Conservation (phyloP, 140 eudicot species). For the Oenanthe javanica region DNA sequence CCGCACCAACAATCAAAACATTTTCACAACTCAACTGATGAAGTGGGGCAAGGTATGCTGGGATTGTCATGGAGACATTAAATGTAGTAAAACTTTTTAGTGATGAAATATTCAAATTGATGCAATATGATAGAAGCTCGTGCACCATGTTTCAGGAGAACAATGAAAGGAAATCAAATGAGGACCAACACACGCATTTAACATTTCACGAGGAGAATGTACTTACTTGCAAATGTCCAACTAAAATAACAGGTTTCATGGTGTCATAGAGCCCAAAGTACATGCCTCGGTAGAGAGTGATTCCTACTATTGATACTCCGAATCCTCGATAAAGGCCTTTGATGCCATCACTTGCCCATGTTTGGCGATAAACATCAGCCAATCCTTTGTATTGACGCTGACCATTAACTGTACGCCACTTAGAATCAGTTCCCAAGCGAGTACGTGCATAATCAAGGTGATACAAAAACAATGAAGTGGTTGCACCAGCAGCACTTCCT, state of each 20-base stretch:
- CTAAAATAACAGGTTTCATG: constrained; percentile 76
- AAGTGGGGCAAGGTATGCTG: neutral
- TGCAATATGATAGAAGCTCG: neutral
- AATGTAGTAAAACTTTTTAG: neutral
- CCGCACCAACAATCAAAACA: neutral
- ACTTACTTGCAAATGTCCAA: constrained; percentile 69
- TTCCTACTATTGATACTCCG: constrained; percentile 81
- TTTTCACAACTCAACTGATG: neutral
- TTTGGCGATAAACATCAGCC: constrained; percentile 67
- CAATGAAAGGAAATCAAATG: neutral
- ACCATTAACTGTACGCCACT: constrained; percentile 26
- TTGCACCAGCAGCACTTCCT: constrained; percentile 99
- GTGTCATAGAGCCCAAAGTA: constrained; percentile 91
- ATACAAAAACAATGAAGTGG: constrained; percentile 85
- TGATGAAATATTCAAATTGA: neutral
- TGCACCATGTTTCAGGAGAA: neutral
- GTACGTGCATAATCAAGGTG: constrained; percentile 94
- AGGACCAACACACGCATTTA: neutral
- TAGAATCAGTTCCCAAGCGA: constrained; percentile 75
- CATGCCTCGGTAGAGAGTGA: constrained; percentile 93
- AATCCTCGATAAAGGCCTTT: constrained; percentile 87
- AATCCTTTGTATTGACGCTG: constrained; percentile 72
- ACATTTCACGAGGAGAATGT: neutral
- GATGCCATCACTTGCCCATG: constrained; percentile 74
- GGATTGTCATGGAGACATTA: neutral